A percentile compares a stretch with the other conserved stretches of the same genome.
phyloP scores from a whole-genome alignment of 805 yeast species.

The Priceomyces haplophilus region DNA sequence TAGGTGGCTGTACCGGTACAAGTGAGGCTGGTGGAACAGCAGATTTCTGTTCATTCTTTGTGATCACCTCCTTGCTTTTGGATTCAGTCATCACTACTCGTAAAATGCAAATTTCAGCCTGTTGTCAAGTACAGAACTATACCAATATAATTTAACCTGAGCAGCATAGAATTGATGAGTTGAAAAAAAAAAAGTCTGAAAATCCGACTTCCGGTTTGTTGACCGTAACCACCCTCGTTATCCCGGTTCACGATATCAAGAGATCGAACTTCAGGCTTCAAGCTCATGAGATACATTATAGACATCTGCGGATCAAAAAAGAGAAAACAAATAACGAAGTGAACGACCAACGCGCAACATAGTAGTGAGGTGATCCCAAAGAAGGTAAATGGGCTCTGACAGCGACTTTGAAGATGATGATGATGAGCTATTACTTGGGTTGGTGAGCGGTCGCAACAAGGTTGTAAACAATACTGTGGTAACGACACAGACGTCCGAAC shows the following conservation, averaged over 20 bases:
- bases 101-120: neutral
- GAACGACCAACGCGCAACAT: no score
- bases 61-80: slow-evolving; percentile 4
- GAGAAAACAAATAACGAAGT: no score
- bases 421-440: slow-evolving; percentile 47
- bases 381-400: slow-evolving; percentile 11
- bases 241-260: neutral
- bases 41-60: slow-evolving; percentile 10
- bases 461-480: slow-evolving; percentile 9
- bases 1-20: slow-evolving; percentile 83
- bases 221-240: neutral
- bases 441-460: slow-evolving; percentile 31
- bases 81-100: slow-evolving; percentile 3
- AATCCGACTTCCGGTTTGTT: neutral
- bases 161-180: neutral
- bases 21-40: slow-evolving; percentile 56
- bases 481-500: slow-evolving; percentile 2
- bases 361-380: neutral
- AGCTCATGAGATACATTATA: no score
- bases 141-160: neutral
- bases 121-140: neutral
- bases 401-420: slow-evolving; percentile 37
- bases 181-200: neutral
- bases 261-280: neutral
- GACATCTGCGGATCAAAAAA: no score